These are phyloP conservation scores for Solanum hybrid DNA, from an alignment of 305 asterid species.

Conservation along the genomic window DNA sequence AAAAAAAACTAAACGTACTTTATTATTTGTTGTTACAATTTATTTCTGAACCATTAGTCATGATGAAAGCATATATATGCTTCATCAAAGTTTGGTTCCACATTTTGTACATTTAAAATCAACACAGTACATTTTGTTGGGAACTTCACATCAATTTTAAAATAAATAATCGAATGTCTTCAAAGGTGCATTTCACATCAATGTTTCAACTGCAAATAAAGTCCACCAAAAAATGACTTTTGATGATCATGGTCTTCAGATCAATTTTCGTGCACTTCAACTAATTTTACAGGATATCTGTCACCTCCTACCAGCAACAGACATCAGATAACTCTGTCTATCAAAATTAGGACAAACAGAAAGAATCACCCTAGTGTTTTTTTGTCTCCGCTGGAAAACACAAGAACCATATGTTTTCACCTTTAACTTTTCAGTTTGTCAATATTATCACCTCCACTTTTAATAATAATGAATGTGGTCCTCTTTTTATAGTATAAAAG, in stretches of 20 bases:
- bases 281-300: fast-evolving
- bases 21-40: background rate
- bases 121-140: background rate
- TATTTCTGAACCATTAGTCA: background rate
- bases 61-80: background rate
- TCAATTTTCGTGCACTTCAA: too few relatives aligned
- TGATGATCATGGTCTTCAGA: background rate
- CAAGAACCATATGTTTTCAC: background rate
- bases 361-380: background rate
- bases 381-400: background rate
- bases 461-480: background rate
- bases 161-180: background rate
- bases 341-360: fast-evolving
- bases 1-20: background rate
- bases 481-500: background rate
- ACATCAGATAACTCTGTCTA: background rate
- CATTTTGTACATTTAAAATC: too few relatives aligned
- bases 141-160: background rate
- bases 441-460: background rate
- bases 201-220: background rate
- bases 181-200: background rate
- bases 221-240: background rate
- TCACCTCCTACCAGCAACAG: fast-evolving
- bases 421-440: constrained; percentile 7
- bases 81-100: background rate